Base-by-base conservation (phyloP, 2,329 filamentous ascomycete species). In the Ophiocordyceps unilateralis region DNA sequence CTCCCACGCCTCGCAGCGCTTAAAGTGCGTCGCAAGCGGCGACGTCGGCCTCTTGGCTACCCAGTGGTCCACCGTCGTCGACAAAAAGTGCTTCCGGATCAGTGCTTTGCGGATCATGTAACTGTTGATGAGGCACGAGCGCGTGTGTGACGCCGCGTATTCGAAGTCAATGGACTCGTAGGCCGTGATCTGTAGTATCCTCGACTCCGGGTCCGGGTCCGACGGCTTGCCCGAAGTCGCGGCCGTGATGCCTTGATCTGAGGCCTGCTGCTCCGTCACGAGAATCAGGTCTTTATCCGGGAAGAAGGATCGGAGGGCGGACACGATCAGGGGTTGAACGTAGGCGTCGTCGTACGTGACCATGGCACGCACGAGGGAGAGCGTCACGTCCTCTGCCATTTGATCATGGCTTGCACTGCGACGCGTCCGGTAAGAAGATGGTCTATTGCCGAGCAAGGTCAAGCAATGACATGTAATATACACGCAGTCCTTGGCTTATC, bases 51-150 rank as follows among this genome's bases (percentile, higher is more conserved):
- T 71, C 60, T 98, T 98, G 34, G 80, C 77, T 5, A 83, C 67
- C 86, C 88, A 96, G 56, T 83, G 81, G 40, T 83, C 74, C 20
- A 94, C 75, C 0, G 88, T 95, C 19, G 79, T 76, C 4, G 82
- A 81, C 3, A 98, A 72, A 58, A 91, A 96, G 59, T 98, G 91
- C 62, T 98, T 98, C 46, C 91, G 77, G 53, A 96, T 96, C 19
- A 98, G 69, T 0, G 91, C 91, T 67, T 96, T 96, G 54, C 91
- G 83, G 58, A 96, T 93, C 56, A 95, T 74, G 61, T 95, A 96
- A 55, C 85, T 84, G 62, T 95, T 96, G 51, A 84, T 70, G 2
- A 94, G 67, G 11, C 72, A 76, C 0, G 74, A 76, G 0, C 61
- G 57, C 0, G 81, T 63, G 50, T 85, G 68, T 1, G 67, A 59